phyloP scores from a whole-genome alignment of 179 eudicot genomes.

The Pouteria campechiana region DNA sequence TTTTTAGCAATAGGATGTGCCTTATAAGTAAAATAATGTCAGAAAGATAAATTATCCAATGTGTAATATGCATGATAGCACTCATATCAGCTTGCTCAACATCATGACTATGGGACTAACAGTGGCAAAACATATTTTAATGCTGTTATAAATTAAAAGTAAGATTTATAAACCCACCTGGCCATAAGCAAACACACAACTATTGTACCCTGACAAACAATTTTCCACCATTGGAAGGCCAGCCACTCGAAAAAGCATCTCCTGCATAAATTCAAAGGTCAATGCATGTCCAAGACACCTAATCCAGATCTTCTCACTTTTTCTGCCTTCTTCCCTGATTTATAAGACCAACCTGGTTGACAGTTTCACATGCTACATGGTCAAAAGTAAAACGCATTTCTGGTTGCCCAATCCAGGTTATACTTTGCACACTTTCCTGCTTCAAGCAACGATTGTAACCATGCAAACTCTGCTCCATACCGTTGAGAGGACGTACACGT shows the following conservation, averaged over 20 bases:
- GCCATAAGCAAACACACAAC: constrained; percentile 97
- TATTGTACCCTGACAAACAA: constrained; percentile 93
- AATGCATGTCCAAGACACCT: not conserved
- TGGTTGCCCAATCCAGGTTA: constrained; percentile 86
- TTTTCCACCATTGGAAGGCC: constrained; percentile 98
- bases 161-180: too few relatives aligned
- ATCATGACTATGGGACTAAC: too few relatives aligned
- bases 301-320: too few relatives aligned
- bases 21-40: not conserved
- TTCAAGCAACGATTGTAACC: constrained; percentile 77
- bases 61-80: too few relatives aligned
- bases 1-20: too few relatives aligned
- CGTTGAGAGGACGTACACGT: constrained; percentile 78
- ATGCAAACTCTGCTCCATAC: constrained; percentile 39
- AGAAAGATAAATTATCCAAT: not conserved
- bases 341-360: constrained; percentile 96
- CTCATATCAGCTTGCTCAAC: too few relatives aligned
- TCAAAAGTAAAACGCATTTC: constrained; percentile 94
- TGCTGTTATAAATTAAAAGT: too few relatives aligned
- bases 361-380: constrained; percentile 93
- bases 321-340: too few relatives aligned
- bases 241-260: constrained; percentile 90
- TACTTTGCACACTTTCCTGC: constrained; percentile 84
- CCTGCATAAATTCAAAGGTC: constrained; percentile 40
- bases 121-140: too few relatives aligned